These are phyloP conservation scores for Chalciporus piperatus DNA, from an alignment of 768 basidiomycete species.

Conservation along the genomic window DNA sequence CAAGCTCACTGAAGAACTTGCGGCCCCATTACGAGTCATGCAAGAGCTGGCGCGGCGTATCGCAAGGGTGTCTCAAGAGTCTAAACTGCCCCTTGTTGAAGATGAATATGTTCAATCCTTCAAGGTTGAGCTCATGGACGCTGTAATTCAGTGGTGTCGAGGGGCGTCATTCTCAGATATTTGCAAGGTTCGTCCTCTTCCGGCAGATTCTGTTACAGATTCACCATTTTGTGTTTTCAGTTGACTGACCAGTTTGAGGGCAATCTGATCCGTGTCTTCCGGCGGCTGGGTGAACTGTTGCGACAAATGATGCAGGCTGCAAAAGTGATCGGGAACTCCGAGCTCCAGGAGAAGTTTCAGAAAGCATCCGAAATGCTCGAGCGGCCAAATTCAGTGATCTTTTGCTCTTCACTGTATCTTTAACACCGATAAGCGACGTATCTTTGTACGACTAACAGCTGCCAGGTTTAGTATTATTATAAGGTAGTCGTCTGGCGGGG, in stretches of 20 bases:
- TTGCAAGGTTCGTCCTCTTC: constrained; percentile 67
- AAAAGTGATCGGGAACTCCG: constrained; percentile 93
- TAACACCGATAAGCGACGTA: no score
- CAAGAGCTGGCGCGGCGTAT: constrained; percentile 94
- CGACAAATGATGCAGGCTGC: constrained; percentile 96
- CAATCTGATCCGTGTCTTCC: constrained; percentile 92
- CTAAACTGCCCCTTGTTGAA: constrained; percentile 84
- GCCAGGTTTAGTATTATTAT: no score
- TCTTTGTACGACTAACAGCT: no score
- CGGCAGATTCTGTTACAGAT: not conserved
- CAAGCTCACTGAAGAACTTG: constrained; percentile 90
- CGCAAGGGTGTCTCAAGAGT: constrained; percentile 95
- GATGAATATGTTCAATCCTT: constrained; percentile 95
- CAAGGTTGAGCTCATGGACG: constrained; percentile 99
- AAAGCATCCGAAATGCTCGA: constrained; percentile 91
- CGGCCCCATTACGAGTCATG: constrained; percentile 88
- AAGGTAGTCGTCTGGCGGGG: no score
- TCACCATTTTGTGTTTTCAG: constrained; percentile 38
- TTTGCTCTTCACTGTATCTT: constrained; percentile 83
- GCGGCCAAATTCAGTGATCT: constrained; percentile 90
- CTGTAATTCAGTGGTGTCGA: constrained; percentile 96
- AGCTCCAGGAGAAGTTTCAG: constrained; percentile 91
- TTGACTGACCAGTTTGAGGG: constrained; percentile 97
- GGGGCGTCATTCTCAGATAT: constrained; percentile 95
- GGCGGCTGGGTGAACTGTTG: constrained; percentile 89